Percentiles rank a stretch among this genome's conserved stretches.
Conservation (phyloP, 2,329 filamentous ascomycete genomes). For the Calonectria leucothoes region DNA sequence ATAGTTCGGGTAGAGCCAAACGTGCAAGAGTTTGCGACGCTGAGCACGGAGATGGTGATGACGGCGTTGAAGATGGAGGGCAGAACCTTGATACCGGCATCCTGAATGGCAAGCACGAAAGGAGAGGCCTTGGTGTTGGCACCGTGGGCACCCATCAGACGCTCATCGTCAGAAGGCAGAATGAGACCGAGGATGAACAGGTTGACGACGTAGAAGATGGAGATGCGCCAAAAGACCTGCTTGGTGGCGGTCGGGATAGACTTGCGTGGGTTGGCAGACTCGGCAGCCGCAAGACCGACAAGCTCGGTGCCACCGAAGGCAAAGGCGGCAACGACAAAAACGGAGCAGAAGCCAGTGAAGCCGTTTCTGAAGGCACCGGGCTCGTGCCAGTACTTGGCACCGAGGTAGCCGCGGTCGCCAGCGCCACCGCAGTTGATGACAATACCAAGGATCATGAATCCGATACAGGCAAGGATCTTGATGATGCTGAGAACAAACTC, state of each 20-base stretch:
- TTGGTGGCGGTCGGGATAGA: constrained; percentile 83
- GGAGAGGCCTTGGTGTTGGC: constrained; percentile 50
- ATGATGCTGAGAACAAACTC: constrained; percentile 68
- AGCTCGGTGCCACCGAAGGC: constrained; percentile 75
- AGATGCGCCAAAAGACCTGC: constrained; percentile 69
- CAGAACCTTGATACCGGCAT: constrained; percentile 58
- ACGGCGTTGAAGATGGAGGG: constrained; percentile 63
- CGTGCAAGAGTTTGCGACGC: constrained; percentile 62
- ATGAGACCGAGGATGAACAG: constrained; percentile 59
- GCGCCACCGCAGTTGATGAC: constrained; percentile 67
- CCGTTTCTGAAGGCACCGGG: constrained; percentile 70
- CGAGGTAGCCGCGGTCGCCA: constrained; percentile 51
- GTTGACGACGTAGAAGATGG: constrained; percentile 58
- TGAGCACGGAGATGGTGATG: constrained; percentile 63
- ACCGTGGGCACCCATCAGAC: constrained; percentile 48
- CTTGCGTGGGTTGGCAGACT: constrained; percentile 73
- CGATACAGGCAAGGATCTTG: constrained; percentile 64
- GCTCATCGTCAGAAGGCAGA: constrained; percentile 50
- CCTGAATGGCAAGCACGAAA: constrained; percentile 61
- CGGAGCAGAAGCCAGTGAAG: constrained; percentile 75
- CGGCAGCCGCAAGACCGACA: constrained; percentile 76
- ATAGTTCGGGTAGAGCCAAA: constrained; percentile 66
- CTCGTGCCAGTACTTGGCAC: constrained; percentile 45
- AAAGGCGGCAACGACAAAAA: constrained; percentile 76
- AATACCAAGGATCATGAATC: constrained; percentile 70